phyloP scores from a whole-genome alignment of 106 monocot genomes.

The Platanthera zijinensis region DNA sequence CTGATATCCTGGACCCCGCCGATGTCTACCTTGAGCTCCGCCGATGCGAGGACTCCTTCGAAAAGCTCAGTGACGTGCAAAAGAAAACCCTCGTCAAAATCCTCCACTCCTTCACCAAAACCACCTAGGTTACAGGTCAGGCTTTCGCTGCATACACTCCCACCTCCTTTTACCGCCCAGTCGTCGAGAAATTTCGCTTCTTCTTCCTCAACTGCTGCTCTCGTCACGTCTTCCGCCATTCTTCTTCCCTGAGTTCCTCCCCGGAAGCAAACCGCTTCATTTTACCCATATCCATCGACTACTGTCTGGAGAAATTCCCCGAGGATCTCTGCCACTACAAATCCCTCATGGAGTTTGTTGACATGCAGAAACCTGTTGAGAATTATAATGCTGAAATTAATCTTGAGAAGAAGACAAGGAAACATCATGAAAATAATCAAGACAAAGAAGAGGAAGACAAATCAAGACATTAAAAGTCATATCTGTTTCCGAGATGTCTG shows the following conservation, averaged over 20 bases:
- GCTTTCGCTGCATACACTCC: conserved; percentile 81
- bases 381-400: too few relatives aligned
- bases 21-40: conserved; percentile 8
- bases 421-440: too few relatives aligned
- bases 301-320: conserved; percentile 42
- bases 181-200: conserved; percentile 40
- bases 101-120: conserved; percentile 47
- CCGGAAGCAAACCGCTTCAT: conserved; percentile 41
- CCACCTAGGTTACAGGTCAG: conserved; percentile 69
- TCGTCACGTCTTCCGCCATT: conserved; percentile 15
- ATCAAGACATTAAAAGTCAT: too few relatives aligned
- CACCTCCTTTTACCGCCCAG: conserved; percentile 61
- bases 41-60: conserved; percentile 4
- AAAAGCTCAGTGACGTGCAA: conserved; percentile 14
- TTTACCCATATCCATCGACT: conserved; percentile 75
- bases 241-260: conserved; percentile 25
- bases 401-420: too few relatives aligned
- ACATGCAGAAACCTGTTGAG: conserved; percentile 63
- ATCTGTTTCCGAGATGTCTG: too few relatives aligned
- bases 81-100: conserved; percentile 24
- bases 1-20: conserved; percentile 7
- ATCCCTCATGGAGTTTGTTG: conserved; percentile 50
- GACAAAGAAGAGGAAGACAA: too few relatives aligned
- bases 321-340: conserved; percentile 38
- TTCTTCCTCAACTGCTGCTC: conserved; percentile 41